Evolutionary conservation across 257 asterid genomes (phyloP).

Genomic region (Thymus quinquecostatus): DNA sequence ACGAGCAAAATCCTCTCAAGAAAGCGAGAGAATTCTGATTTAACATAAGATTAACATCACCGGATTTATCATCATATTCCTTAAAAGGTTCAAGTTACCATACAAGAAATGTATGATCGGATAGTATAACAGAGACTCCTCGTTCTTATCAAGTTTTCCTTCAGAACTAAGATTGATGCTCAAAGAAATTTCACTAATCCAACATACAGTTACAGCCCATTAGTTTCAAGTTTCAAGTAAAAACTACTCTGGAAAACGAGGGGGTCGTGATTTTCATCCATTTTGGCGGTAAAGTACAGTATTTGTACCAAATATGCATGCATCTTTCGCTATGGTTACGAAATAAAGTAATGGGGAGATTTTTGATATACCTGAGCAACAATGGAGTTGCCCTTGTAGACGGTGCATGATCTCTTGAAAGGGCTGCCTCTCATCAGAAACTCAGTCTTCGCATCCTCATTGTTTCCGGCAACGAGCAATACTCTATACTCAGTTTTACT

Average conservation of each 20-base stretch:
- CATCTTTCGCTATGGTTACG: no score
- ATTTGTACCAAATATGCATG: no score
- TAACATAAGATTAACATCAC: no score
- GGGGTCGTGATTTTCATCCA: not conserved
- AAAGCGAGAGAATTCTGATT: no score
- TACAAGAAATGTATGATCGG: not conserved
- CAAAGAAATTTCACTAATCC: not conserved
- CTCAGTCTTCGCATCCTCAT: conserved; percentile 52
- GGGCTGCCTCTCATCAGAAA: conserved; percentile 86
- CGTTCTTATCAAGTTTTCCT: not conserved
- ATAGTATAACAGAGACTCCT: no score
- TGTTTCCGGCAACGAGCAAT: conserved; percentile 43
- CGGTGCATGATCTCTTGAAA: conserved; percentile 83
- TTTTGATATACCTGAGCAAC: conserved; percentile 69
- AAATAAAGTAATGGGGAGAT: not conserved
- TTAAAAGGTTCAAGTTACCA: not conserved
- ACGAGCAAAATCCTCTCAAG: no score
- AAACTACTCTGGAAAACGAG: not conserved
- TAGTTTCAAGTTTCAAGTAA: not conserved
- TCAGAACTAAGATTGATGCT: not conserved
- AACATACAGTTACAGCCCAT: no score
- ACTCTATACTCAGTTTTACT: conserved; percentile 63
- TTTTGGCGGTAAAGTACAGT: not conserved
- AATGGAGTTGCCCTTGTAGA: conserved; percentile 69
- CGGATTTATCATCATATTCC: no score